Base-by-base conservation (phyloP, 164 flowering plant species). In the Magnolia sinica region DNA sequence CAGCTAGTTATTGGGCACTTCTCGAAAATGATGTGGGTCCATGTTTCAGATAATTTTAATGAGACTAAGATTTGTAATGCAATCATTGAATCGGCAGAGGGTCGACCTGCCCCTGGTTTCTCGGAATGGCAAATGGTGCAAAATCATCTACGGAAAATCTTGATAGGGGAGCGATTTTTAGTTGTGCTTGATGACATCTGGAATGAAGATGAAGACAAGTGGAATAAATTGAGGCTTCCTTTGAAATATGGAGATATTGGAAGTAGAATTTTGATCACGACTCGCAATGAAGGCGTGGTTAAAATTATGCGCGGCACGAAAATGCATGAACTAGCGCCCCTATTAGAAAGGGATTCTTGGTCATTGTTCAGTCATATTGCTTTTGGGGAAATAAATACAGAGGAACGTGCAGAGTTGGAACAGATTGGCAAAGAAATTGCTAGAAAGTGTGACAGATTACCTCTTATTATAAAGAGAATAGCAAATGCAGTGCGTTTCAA, bases 391-490 rank as follows among this genome's bases (percentile, higher is more conserved):
- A 65, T 8, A 1, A 13, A 65, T 1, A 14, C 16, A 29, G 50
- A 68, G 11, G 71, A 68, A 18, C 6, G 71, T 37, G 1, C 27
- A 2, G 71, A 37, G 20, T 31, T 37, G 0, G 50, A 68, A 68
- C 51, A 13, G 1, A 37, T 68, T 3, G 71, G 71, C 14, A 19
- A 45, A 37, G 8, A 68, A 68, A 68, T 78, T 50, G 22, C 66
- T 8, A 55, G 65, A 1, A 74, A 73, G 70, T 78, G 80, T 14
- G 10, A 61, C 19, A 69, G 80, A 1, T 14, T 78, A 31, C 76
- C 80, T 37, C 80, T 78, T 29, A 22, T 49, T 1, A 19, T 19
- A 4, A 73, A 61, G 73, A 19, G 49, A 4, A 67, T 78, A 14
- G 80, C 68, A 59, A 69, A 73, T 68, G 68, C 49, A 1, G 18